Base-by-base conservation (phyloP, 176 grass and related monocot genomes). In the Aegilops longissima region DNA sequence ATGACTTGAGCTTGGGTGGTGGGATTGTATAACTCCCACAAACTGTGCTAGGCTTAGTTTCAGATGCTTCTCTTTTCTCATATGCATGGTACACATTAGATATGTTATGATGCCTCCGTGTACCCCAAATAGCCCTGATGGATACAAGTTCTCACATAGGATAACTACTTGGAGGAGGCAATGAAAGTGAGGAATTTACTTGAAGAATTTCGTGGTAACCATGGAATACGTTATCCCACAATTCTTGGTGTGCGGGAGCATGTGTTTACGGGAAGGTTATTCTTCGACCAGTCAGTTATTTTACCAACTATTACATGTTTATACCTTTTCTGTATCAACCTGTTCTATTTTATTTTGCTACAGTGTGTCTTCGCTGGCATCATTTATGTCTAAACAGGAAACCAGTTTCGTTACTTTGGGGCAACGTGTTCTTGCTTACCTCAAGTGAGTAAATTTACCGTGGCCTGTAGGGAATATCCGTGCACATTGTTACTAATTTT, bases 101-200 rank as follows among this genome's bases (percentile, higher is more conserved):
- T 20, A 49, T 59, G 47, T 84, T 65, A 58, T 17, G 38, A 73
- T 86, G n/a, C 35, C 11, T 17, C 14, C 66, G 39, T 82, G 63
- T 77, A 73, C 25, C 63, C 9, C 3, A 25, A 69, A 44, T 31
- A 54, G 66, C 68, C 18, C 74, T 86, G 75, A 62, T 64, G 76
- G 73, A 89, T 78, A 49, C 21, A 85, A 84, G 5, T 66, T 74
- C 47, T 61, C 42, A 30, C 27, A 1, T 87, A 98, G 96, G 96
- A 98, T 12, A 98, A 98, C 77, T 98, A 98, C 81, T 83, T 98
- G 40, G 96, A 98, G 88, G 96, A 98, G 76, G 96, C 96, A 35
- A 87, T 98, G 92, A 98, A 98, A 88, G 91, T 98, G 92, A 90
- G 96, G 87, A 98, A 98, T 90, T 90, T 98, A 71, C 96, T 98